These are phyloP conservation scores for Scheffersomyces segobiensis DNA, from an alignment of 1,139 yeast genomes.

Conservation along the genomic window DNA sequence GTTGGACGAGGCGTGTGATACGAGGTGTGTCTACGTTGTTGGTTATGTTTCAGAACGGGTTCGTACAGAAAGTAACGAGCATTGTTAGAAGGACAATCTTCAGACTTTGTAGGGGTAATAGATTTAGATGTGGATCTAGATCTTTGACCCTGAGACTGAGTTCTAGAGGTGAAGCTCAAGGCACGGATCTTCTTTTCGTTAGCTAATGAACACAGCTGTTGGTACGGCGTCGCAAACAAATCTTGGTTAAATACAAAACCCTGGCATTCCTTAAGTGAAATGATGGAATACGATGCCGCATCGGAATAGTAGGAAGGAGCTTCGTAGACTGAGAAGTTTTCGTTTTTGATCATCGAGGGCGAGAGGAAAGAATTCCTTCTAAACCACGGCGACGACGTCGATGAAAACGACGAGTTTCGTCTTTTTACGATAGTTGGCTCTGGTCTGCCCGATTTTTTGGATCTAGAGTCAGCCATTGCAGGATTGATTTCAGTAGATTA, in stretches of 20 bases:
- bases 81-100: neutral
- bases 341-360: conserved; percentile 60
- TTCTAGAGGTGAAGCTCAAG: conserved; percentile 20
- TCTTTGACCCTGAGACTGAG: conserved; percentile 8
- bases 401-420: conserved; percentile 46
- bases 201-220: conserved; percentile 52
- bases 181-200: conserved; percentile 37
- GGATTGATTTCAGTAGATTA: neutral
- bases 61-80: neutral
- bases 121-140: neutral
- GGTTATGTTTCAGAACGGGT: neutral
- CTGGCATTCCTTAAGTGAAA: conserved; percentile 62
- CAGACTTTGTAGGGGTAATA: neutral
- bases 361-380: conserved; percentile 64
- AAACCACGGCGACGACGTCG: conserved; percentile 54
- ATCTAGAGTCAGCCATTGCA: neutral
- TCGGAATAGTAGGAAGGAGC: conserved; percentile 32
- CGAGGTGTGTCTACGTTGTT: conserved; percentile 35
- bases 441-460: conserved; percentile 3
- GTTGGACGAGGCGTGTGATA: conserved; percentile 30
- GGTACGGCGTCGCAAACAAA: conserved; percentile 66
- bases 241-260: conserved; percentile 78
- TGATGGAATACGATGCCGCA: conserved; percentile 34
- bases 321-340: conserved; percentile 60
- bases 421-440: conserved; percentile 20